phyloP scores from a whole-genome alignment of 1,284 basidiomycete genomes.

The Phellopilus nigrolimitatus region DNA sequence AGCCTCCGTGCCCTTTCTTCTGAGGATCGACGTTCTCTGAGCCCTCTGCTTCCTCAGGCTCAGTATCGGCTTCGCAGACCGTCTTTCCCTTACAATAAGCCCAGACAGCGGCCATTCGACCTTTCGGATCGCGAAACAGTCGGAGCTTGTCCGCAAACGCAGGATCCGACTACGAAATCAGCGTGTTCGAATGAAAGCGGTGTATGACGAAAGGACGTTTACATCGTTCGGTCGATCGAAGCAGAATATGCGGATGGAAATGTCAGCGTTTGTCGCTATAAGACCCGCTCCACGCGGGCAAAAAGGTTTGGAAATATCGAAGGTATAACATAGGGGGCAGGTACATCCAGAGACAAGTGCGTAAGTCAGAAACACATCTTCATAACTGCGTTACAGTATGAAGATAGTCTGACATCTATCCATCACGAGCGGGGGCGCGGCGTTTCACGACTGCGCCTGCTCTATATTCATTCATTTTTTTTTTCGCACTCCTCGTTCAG shows the following conservation, averaged over 20 bases:
- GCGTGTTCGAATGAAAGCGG: too few species aligned
- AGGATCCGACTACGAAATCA: constrained; percentile 70
- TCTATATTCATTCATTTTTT: constrained; percentile 31
- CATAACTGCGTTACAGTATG: constrained; percentile 26
- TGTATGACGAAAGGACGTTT: constrained; percentile 18
- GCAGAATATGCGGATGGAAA: constrained; percentile 43
- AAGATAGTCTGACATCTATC: constrained; percentile 32
- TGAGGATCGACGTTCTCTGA: constrained; percentile 62
- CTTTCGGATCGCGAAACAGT: constrained; percentile 83
- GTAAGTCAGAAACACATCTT: constrained; percentile 15
- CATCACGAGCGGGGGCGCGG: constrained; percentile 26
- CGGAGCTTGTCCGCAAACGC: constrained; percentile 80
- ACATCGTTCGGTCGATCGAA: constrained; percentile 18
- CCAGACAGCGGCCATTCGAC: constrained; percentile 86
- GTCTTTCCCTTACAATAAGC: constrained; percentile 81
- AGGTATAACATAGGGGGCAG: constrained; percentile 20
- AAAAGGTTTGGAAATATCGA: constrained; percentile 13
- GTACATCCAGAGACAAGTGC: constrained; percentile 22
- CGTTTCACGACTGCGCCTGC: constrained; percentile 27
- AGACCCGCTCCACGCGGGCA: constrained; percentile 20
- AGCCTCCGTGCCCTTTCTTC: constrained; percentile 91
- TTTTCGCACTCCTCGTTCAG: constrained; percentile 87
- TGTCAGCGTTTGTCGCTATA: constrained; percentile 55
- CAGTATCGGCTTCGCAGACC: constrained; percentile 82
- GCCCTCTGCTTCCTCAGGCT: constrained; percentile 78